A percentile compares a stretch with the other conserved stretches of the same genome.
Conservation (phyloP, 2,329 filamentous ascomycete species). For the Camptophora hylomeconis region DNA sequence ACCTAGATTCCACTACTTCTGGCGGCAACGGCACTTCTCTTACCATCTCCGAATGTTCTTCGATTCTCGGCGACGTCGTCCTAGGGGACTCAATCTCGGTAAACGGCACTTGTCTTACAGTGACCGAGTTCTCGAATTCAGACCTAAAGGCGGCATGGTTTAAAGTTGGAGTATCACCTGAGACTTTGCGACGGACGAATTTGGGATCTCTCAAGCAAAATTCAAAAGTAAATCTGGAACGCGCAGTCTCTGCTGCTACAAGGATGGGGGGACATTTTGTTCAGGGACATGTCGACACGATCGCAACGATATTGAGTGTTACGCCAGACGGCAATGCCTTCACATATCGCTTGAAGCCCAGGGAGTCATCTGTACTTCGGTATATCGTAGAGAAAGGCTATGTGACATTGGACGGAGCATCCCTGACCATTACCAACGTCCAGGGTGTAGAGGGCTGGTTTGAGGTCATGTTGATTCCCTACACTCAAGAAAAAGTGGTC, state of each 20-base stretch:
- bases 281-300: constrained; percentile 91
- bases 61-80: constrained; percentile 71
- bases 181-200: constrained; percentile 91
- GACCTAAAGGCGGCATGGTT: constrained; percentile 40
- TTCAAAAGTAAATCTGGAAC: constrained; percentile 78
- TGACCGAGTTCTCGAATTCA: constrained; percentile 52
- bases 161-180: constrained; percentile 86
- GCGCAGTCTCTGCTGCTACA: constrained; percentile 78
- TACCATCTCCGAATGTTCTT: constrained; percentile 63
- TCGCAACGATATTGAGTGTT: constrained; percentile 59
- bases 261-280: constrained; percentile 98
- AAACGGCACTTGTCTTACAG: constrained; percentile 91
- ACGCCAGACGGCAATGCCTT: constrained; percentile 79
- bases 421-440: constrained; percentile 80
- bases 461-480: constrained; percentile 95
- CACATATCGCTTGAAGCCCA: constrained; percentile 68
- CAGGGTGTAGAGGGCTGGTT: constrained; percentile 67
- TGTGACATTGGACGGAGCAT: constrained; percentile 86
- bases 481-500: constrained; percentile 87
- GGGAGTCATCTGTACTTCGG: constrained; percentile 47
- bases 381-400: constrained; percentile 97
- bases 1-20: constrained; percentile 58
- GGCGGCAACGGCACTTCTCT: constrained; percentile 75
- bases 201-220: constrained; percentile 58
- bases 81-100: constrained; percentile 89